Percentiles rank a stretch among this genome's conserved stretches.
These are phyloP conservation scores for Leucocoprinus leucothites DNA, from an alignment of 768 basidiomycete species.

Conservation along the genomic window DNA sequence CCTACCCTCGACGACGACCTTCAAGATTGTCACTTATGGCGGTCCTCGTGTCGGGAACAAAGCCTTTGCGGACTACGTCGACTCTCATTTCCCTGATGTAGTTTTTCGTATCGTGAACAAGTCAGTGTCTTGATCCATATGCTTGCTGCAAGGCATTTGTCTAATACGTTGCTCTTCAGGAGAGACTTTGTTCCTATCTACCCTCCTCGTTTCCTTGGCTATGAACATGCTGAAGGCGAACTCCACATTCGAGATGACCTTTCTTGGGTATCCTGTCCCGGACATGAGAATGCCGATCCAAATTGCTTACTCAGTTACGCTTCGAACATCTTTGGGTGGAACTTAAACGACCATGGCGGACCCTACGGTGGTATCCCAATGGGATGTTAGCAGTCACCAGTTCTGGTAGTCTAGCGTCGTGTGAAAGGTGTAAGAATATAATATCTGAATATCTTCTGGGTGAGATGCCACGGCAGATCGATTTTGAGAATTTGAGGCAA, in stretches of 20 bases:
- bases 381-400: not conserved
- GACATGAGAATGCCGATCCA: conserved; percentile 22
- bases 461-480: too few relatives aligned
- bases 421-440: not conserved
- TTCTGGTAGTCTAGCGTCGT: too few relatives aligned
- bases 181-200: conserved; percentile 27
- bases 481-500: too few relatives aligned
- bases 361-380: not conserved
- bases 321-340: conserved; percentile 20
- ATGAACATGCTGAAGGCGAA: conserved; percentile 36
- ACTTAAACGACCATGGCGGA: conserved; percentile 24
- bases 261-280: conserved; percentile 26
- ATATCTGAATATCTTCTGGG: too few relatives aligned
- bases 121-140: conserved; percentile 8
- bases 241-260: conserved; percentile 32
- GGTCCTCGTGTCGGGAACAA: conserved; percentile 40
- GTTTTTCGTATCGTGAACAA: conserved; percentile 21
- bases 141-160: not conserved
- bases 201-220: conserved; percentile 34
- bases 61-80: conserved; percentile 23
- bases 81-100: conserved; percentile 16
- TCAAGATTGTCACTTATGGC: conserved; percentile 38
- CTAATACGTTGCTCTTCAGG: conserved; percentile 7
- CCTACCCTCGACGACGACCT: conserved; percentile 35
- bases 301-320: conserved; percentile 22